phyloP scores from a whole-genome alignment of 495 filamentous ascomycete species.

The Halenospora varia region DNA sequence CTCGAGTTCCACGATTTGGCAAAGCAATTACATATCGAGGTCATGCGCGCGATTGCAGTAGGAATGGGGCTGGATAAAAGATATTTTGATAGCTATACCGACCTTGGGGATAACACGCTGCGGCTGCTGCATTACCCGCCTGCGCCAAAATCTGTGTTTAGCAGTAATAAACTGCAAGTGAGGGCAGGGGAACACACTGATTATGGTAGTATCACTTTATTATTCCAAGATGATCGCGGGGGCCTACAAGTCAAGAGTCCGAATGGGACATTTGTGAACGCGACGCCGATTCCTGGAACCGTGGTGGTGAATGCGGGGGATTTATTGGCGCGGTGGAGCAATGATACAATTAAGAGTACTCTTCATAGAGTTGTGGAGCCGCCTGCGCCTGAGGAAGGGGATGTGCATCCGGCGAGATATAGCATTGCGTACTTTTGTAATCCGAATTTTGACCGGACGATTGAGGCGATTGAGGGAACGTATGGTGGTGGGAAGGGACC shows the following conservation, averaged over 20 bases:
- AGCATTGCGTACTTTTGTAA: constrained; percentile 90
- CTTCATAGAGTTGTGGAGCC: constrained; percentile 89
- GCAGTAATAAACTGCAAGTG: constrained; percentile 64
- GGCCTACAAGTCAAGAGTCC: constrained; percentile 82
- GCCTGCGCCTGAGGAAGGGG: constrained; percentile 22
- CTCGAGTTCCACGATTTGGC: constrained; percentile 65
- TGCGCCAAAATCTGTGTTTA: constrained; percentile 64
- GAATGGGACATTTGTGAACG: constrained; percentile 74
- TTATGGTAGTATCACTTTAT: constrained; percentile 81
- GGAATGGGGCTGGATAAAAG: constrained; percentile 68
- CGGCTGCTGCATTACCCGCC: constrained; percentile 86
- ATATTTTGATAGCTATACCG: constrained; percentile 76
- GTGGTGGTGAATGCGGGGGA: constrained; percentile 93
- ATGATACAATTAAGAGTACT: constrained; percentile 84
- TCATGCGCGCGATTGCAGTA: constrained; percentile 87
- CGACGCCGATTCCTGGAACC: constrained; percentile 74
- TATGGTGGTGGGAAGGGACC: constrained; percentile 58
- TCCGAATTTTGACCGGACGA: constrained; percentile 71
- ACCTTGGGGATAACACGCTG: constrained; percentile 77
- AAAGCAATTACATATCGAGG: constrained; percentile 66
- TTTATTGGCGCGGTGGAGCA: constrained; percentile 83
- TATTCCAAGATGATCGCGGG: constrained; percentile 83
- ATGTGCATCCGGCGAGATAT: constrained; percentile 58
- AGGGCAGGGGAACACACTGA: constrained; percentile 85
- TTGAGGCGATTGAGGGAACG: constrained; percentile 86